These are phyloP conservation scores for Fragaria vesca DNA, from an alignment of 306 rosid species.

Conservation along the genomic window DNA sequence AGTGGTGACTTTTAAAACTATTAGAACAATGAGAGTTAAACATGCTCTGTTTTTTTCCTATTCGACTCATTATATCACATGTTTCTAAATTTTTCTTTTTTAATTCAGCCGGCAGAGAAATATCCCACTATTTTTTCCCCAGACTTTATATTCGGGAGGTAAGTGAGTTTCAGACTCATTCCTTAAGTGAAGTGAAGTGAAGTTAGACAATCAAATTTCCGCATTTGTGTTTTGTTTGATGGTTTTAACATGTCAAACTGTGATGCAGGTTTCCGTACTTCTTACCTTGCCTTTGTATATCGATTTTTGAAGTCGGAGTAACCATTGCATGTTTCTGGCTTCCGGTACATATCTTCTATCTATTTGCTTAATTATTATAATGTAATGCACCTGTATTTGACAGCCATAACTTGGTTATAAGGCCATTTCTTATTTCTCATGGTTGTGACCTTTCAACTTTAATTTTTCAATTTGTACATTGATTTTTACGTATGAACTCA, in stretches of 20 bases:
- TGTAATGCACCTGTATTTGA: background rate
- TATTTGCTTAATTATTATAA: background rate
- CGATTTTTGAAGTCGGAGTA: slow-evolving; percentile 28
- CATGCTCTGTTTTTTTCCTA: background rate
- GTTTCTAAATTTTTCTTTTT: slow-evolving; percentile 11
- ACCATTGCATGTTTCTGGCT: slow-evolving; percentile 38
- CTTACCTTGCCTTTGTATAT: slow-evolving; percentile 49
- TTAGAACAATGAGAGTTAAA: no score
- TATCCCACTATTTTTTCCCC: slow-evolving; percentile 62
- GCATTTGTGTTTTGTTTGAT: background rate
- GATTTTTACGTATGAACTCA: no score
- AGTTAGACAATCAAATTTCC: background rate
- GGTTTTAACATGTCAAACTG: background rate
- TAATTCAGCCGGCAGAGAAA: slow-evolving; percentile 71
- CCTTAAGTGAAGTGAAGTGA: background rate
- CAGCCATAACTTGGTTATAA: background rate
- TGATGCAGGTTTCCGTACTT: slow-evolving; percentile 55
- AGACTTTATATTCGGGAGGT: slow-evolving; percentile 74
- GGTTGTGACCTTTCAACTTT: no score
- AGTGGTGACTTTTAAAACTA: no score
- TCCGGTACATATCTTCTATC: slow-evolving; percentile 39
- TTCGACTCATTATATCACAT: background rate
- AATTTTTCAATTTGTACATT: no score
- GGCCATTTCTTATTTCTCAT: background rate
- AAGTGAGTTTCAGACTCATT: slow-evolving; percentile 21